Percentiles rank a stretch among this genome's conserved stretches.
Conservation (phyloP, 148 eudicot species). For the Rhododendron molle region DNA sequence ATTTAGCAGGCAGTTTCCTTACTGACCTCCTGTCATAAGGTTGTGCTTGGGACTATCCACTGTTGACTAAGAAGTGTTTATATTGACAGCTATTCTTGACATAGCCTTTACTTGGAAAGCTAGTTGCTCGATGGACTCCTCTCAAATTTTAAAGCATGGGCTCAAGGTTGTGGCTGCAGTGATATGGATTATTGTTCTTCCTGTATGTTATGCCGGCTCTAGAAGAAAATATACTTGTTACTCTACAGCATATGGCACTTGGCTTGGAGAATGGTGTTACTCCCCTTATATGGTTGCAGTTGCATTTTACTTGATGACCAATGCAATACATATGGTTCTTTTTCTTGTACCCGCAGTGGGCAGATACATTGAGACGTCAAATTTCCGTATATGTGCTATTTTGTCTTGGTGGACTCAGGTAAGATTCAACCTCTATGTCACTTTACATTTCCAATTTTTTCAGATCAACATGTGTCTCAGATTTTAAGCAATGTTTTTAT, state of each 20-base stretch:
- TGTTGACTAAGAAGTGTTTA: not conserved
- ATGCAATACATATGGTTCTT: conserved; percentile 75
- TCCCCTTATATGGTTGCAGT: conserved; percentile 91
- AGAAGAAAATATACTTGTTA: conserved; percentile 81
- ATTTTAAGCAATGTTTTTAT: not conserved
- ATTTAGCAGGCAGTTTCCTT: not conserved
- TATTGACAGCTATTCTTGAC: conserved; percentile 70
- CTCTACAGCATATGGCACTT: conserved; percentile 48
- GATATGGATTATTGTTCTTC: conserved; percentile 80
- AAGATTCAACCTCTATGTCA: conserved; percentile 7
- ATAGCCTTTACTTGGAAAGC: conserved; percentile 86
- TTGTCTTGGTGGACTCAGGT: conserved; percentile 96
- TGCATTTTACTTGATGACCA: conserved; percentile 68
- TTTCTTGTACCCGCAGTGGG: conserved; percentile 86
- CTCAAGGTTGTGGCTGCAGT: conserved; percentile 59
- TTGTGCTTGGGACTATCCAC: not conserved
- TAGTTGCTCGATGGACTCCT: conserved; percentile 54
- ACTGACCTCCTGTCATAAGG: not conserved
- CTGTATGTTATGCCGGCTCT: conserved; percentile 59
- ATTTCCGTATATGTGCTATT: conserved; percentile 50
- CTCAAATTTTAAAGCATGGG: conserved; percentile 43
- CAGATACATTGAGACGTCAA: conserved; percentile 86
- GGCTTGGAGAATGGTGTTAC: conserved; percentile 98
- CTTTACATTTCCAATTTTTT: not conserved
- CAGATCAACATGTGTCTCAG: not conserved